Evolutionary conservation across 2,329 filamentous ascomycete species (phyloP).

Genomic region (Colletotrichum liaoningense): DNA sequence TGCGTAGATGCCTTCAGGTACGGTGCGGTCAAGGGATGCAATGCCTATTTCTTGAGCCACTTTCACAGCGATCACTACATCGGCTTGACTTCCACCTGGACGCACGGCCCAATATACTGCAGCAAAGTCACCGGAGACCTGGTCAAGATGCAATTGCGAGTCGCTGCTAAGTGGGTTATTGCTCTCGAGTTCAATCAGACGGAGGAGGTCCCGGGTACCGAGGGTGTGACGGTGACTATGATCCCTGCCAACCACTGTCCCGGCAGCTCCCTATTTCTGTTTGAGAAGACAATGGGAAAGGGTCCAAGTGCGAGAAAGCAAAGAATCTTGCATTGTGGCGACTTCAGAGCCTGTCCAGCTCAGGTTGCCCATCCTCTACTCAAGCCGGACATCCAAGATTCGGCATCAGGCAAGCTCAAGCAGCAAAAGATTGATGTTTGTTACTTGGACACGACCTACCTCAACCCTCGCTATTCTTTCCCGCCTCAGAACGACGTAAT

Average conservation of each 20-base stretch:
- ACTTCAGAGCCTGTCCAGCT: constrained; percentile 89
- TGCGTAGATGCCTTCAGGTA: constrained; percentile 97
- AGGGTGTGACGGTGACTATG: constrained; percentile 91
- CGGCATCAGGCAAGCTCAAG: constrained; percentile 74
- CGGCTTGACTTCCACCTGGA: constrained; percentile 88
- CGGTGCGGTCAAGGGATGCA: constrained; percentile 90
- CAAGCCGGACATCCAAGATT: constrained; percentile 78
- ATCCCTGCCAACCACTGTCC: constrained; percentile 97
- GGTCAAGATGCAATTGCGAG: constrained; percentile 85
- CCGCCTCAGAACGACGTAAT: constrained; percentile 91
- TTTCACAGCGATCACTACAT: constrained; percentile 99
- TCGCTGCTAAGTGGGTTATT: constrained; percentile 87
- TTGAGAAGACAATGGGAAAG: constrained; percentile 80
- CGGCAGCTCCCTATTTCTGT: constrained; percentile 92
- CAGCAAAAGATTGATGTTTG: constrained; percentile 95
- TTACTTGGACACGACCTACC: constrained; percentile 96
- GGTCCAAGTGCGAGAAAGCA: constrained; percentile 72
- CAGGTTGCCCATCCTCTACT: constrained; percentile 87
- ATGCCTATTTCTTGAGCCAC: constrained; percentile 96
- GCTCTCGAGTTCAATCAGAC: constrained; percentile 86
- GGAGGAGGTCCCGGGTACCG: constrained; percentile 82
- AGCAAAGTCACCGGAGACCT: constrained; percentile 92
- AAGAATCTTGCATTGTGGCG: constrained; percentile 92
- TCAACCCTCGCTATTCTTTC: constrained; percentile 95
- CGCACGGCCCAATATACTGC: constrained; percentile 95